These are phyloP conservation scores for Starmerella floricola DNA, from an alignment of 805 yeast genomes.

Conservation along the genomic window DNA sequence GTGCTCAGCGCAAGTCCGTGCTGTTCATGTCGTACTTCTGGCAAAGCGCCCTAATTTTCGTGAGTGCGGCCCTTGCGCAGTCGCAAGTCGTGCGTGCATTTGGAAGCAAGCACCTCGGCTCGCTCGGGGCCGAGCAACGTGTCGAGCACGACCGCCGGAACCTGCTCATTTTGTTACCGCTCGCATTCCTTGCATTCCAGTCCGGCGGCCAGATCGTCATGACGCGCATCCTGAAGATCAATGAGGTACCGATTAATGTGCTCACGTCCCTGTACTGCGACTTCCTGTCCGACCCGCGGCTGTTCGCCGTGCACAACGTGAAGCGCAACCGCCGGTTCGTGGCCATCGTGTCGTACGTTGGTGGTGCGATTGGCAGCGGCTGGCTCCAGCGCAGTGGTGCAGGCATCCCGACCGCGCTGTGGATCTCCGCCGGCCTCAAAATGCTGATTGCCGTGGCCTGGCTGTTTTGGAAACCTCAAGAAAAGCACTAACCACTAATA, in stretches of 20 bases:
- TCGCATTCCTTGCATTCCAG: conserved; percentile 14
- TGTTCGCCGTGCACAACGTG: conserved; percentile 4
- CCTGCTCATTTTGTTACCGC: conserved; percentile 7
- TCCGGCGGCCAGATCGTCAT: conserved; percentile 16
- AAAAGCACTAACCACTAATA: not conserved
- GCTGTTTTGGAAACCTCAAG: conserved; percentile 9
- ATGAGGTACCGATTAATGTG: conserved; percentile 16
- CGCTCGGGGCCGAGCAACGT: not conserved
- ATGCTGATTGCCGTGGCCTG: conserved; percentile 5
- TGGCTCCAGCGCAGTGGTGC: conserved; percentile 14
- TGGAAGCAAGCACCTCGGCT: conserved; percentile 3
- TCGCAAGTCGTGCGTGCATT: conserved; percentile 5
- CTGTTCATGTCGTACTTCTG: conserved; percentile 8
- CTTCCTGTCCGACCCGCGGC: conserved; percentile 12
- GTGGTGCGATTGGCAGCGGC: conserved; percentile 14
- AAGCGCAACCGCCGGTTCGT: conserved; percentile 12
- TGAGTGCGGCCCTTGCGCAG: conserved; percentile 13
- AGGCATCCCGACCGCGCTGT: conserved; percentile 13
- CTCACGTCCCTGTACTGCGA: conserved; percentile 16
- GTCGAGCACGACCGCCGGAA: not conserved
- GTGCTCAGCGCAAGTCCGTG: conserved; percentile 5
- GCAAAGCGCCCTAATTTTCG: conserved; percentile 8
- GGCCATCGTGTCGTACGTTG: conserved; percentile 11
- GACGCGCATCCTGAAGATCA: conserved; percentile 11
- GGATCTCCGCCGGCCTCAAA: conserved; percentile 14